Evolutionary conservation across 139 green algal species (phyloP).

Genomic region (Closterium sp.): DNA sequence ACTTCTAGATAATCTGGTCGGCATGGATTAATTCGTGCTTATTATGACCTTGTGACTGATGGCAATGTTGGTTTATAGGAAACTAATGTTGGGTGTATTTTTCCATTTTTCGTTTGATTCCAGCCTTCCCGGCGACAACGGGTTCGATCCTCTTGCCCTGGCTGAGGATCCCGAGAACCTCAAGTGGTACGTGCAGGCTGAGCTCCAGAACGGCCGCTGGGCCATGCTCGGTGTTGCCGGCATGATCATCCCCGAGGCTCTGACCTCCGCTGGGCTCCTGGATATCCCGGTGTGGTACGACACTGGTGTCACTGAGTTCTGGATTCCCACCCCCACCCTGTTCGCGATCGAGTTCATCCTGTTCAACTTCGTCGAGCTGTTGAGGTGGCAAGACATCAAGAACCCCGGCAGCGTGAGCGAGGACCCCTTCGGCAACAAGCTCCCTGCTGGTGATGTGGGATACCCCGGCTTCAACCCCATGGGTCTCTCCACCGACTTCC

Average conservation of each 20-base stretch:
- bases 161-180: slow-evolving; percentile 58
- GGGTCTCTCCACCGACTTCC: slow-evolving; percentile 27
- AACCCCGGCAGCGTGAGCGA: slow-evolving; percentile 77
- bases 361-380: slow-evolving; percentile 79
- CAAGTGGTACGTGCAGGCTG: slow-evolving; percentile 60
- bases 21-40: neutral
- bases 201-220: slow-evolving; percentile 77
- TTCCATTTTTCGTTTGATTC: neutral
- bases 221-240: slow-evolving; percentile 87
- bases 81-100: neutral
- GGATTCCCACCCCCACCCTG: slow-evolving; percentile 73
- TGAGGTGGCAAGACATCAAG: slow-evolving; percentile 74
- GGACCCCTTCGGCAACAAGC: slow-evolving; percentile 62
- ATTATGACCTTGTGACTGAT: neutral
- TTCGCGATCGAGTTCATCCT: slow-evolving; percentile 79
- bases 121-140: slow-evolving; percentile 66
- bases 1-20: neutral
- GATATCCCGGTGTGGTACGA: slow-evolving; percentile 47
- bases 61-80: neutral
- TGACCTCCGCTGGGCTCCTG: slow-evolving; percentile 30
- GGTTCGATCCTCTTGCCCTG: slow-evolving; percentile 89
- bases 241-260: slow-evolving; percentile 74
- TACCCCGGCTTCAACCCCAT: slow-evolving; percentile 75
- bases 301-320: slow-evolving; percentile 63
- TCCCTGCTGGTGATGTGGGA: slow-evolving; percentile 54